Evolutionary conservation across 495 filamentous ascomycete species (phyloP).

Genomic region (Lasiosphaeriaceae sp.): DNA sequence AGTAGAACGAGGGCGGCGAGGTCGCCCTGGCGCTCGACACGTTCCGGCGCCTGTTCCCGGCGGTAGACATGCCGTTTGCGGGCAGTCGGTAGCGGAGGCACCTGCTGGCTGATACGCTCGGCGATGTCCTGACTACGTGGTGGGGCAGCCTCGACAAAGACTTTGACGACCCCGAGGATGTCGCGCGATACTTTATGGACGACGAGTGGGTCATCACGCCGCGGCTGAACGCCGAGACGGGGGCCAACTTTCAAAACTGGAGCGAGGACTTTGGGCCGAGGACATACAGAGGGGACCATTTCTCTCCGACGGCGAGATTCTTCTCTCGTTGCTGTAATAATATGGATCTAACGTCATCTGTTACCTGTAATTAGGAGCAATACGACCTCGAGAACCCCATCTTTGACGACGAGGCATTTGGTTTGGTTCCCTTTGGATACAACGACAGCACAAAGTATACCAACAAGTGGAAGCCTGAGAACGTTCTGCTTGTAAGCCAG

Average conservation of each 20-base stretch:
- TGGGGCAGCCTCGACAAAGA: too few species aligned
- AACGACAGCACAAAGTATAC: slow-evolving; percentile 42
- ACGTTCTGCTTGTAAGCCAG: slow-evolving; percentile 41
- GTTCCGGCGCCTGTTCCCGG: too few species aligned
- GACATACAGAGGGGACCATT: slow-evolving; percentile 37
- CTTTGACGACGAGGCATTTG: too few species aligned
- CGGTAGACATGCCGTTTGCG: too few species aligned
- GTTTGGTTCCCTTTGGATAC: slow-evolving; percentile 14
- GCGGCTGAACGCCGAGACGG: slow-evolving; percentile 42
- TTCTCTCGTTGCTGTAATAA: slow-evolving; percentile 32
- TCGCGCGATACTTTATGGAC: slow-evolving; percentile 10
- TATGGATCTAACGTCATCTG: too few species aligned
- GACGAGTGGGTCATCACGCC: slow-evolving; percentile 41
- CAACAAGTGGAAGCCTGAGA: slow-evolving; percentile 31
- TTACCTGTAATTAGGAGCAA: too few species aligned
- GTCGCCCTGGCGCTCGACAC: too few species aligned
- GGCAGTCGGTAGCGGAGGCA: too few species aligned
- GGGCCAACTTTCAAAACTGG: slow-evolving; percentile 50
- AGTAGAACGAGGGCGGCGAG: slow-evolving; percentile 36
- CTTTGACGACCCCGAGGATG: too few species aligned
- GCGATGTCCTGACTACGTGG: too few species aligned
- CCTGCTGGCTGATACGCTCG: too few species aligned
- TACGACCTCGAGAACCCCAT: too few species aligned
- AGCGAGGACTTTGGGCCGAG: slow-evolving; percentile 49
- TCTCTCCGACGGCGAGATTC: slow-evolving; percentile 40